Base-by-base conservation (phyloP, 2,329 filamentous ascomycete genomes). In the Cercospora sojina region DNA sequence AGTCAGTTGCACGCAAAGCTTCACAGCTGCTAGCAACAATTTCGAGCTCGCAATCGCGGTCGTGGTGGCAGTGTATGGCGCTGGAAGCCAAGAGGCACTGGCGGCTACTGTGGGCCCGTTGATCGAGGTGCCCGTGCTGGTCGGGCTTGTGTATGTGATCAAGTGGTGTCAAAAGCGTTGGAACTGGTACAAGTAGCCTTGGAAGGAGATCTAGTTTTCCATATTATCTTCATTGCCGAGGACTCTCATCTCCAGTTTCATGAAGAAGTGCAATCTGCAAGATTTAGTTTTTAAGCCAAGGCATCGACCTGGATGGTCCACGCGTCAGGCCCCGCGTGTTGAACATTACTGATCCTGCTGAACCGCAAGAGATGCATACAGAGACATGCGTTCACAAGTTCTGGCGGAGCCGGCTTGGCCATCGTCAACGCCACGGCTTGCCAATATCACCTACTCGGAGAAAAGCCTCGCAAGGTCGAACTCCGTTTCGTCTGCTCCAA, bases 21-120 rank as follows among this genome's bases (percentile, higher is more conserved):
- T 96, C 73, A 96, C 91, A 0, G 93, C 92, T 0, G 91, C 91
- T 0, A 96, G 92, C 77, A 97, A 97, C 75, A 96, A 97, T 76
- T 97, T 97, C 74, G 93, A 97, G 80, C 81, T 97, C 25, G 92
- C 93, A 0, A 96, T 97, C 79, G 92, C 92, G 0, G 92, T 97
- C 0, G 91, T 91, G 0, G 88, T 96, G 3, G 90, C 92, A 0
- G 90, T 90, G 0, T 96, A 90, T 79, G 93, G 92, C 0, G 84
- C 89, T 0, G 81, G 90, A 47, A 94, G 91, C 73, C 88, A 93
- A 59, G 88, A 96, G 78, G 92, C 92, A 0, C 81, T 96, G 53
- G 92, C 93, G 0, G 84, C 90, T 7, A 96, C 92, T 0, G 92
- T 96, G 0, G 92, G 92, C 0, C 93, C 93, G 2, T 78, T 96